Evolutionary conservation across 345 rosid genomes (phyloP).

Genomic region (Carallia brachiata): DNA sequence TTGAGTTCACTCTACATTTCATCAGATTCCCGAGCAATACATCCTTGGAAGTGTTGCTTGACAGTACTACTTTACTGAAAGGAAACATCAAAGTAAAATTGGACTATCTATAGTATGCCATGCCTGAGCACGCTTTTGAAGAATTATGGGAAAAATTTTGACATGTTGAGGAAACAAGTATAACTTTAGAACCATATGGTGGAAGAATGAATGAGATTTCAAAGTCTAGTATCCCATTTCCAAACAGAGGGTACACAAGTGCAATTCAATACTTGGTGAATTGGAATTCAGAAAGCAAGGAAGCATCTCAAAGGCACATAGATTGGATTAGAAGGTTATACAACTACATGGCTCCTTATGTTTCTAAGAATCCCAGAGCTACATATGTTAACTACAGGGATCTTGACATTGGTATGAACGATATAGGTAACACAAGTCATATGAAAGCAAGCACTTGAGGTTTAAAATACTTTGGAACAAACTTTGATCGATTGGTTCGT

Average conservation of each 20-base stretch:
- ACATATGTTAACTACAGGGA: constrained; percentile 22
- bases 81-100: background rate
- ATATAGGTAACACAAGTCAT: constrained; percentile 1
- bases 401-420: constrained; percentile 19
- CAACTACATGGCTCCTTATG: constrained; percentile 3
- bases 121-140: background rate
- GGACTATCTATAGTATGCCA: constrained; percentile 3
- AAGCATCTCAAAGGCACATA: background rate
- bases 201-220: constrained; percentile 23
- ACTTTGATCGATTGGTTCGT: background rate
- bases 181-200: background rate
- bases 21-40: background rate
- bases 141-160: constrained; percentile 1
- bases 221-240: constrained; percentile 5
- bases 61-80: background rate
- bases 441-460: constrained; percentile 15
- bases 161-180: background rate
- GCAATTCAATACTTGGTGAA: background rate
- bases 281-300: constrained; percentile 6
- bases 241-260: background rate
- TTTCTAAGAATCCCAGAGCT: constrained; percentile 18
- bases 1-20: background rate
- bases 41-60: background rate
- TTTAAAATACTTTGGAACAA: background rate
- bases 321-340: constrained; percentile 16